Base-by-base conservation (phyloP, 2,329 filamentous ascomycete species). In the Talaromyces amestolkiae region DNA sequence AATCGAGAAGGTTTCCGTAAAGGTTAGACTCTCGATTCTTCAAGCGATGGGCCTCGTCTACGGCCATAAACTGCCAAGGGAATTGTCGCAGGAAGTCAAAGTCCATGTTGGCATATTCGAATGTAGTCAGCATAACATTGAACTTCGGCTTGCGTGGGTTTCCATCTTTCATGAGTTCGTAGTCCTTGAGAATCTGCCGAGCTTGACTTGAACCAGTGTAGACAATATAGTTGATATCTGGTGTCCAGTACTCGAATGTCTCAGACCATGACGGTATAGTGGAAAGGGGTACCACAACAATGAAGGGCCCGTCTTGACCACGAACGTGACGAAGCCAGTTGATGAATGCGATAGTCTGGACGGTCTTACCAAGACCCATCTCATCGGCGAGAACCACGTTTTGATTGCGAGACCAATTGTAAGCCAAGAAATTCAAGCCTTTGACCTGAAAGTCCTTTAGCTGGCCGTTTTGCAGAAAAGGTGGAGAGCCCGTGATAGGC, bases 211-310 rank as follows among this genome's bases (percentile, higher is more conserved):
- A 94, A 60, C 96, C 95, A 61, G 94, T 92, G 78, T 99, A 99
- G 62, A 97, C 92, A 65, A 99, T 91, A 77, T 97, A 98, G 78
- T 99, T 98, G 68, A 98, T 80, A 74, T 98, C 94, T 0, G 95
- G 95, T 2, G 95, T 89, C 95, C 95, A 99, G 69, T 91, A 84
- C 77, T 97, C 95, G 78, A 99, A 97, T 0, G 95, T 99, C 74
- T 99, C 95, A 54, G 92, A 95, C 95, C 95, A 99, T 2, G 95
- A 93, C 7, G 95, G 94, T 81, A 99, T 97, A 58, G 96, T 97
- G 67, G 94, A 98, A 27, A 99, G 85, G 33, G 95, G 95, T 8
- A 97, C 95, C n/a, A 98, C 92, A 66, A 98, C 94, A 51, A 99
- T 87, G 74, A 97, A 98, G 0, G 95, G 95, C 0, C 95, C 95